These are phyloP conservation scores for Calonectria multiphialidica DNA, from an alignment of 2,329 filamentous ascomycete species.

Conservation along the genomic window DNA sequence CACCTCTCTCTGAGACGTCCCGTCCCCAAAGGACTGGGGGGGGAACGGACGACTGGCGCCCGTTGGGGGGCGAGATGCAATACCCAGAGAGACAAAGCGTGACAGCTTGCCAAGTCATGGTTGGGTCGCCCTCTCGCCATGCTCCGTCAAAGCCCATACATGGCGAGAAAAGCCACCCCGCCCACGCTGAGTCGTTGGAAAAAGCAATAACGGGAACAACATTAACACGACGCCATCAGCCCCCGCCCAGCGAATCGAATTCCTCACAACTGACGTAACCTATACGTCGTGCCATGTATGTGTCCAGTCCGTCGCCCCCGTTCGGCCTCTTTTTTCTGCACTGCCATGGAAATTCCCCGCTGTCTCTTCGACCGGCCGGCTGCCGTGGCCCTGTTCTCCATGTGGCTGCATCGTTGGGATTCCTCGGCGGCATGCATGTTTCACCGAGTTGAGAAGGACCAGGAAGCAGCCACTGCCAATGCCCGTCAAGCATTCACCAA, in stretches of 20 bases:
- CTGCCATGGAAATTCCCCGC: conserved; percentile 1
- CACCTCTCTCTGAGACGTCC: not conserved
- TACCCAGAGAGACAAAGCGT: not conserved
- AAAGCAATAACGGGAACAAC: not conserved
- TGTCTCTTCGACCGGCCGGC: conserved; percentile 4
- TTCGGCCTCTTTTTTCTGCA: not conserved
- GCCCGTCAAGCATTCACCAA: not conserved
- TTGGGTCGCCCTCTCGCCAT: not conserved
- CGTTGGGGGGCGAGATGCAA: not conserved
- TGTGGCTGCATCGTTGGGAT: conserved; percentile 26
- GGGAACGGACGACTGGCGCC: not conserved
- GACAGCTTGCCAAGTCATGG: not conserved
- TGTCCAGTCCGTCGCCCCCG: not conserved
- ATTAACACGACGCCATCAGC: not conserved
- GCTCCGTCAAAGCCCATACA: not conserved
- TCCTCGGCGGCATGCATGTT: conserved; percentile 38
- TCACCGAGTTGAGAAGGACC: conserved; percentile 27
- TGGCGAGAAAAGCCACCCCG: not conserved
- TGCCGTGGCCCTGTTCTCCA: not conserved
- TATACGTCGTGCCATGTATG: not conserved
- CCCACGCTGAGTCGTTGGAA: not conserved
- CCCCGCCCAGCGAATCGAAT: not conserved
- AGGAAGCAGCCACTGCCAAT: conserved; percentile 12
- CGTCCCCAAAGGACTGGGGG: not conserved
- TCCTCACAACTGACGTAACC: not conserved